Percentiles rank a stretch among this genome's conserved stretches.
Conservation (phyloP, 345 rosid genomes). For the Eucalyptus globulus region DNA sequence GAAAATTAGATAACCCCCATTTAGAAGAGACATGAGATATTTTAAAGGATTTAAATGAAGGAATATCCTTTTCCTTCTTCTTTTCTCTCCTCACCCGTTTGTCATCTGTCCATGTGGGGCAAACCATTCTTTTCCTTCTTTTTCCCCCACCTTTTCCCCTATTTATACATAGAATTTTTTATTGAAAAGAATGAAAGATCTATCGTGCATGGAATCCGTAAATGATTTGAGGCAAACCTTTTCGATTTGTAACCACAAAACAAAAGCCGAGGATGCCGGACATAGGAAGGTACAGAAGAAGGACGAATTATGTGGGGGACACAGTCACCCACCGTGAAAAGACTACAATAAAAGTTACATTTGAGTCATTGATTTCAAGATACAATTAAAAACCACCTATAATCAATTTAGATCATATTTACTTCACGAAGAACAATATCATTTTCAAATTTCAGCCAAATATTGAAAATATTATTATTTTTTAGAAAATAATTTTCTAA, state of each 20-base stretch:
- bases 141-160: background rate
- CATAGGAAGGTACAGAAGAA: background rate
- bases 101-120: background rate
- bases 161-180: background rate
- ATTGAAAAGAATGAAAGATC: background rate
- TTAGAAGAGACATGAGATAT: background rate
- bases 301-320: background rate
- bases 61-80: background rate
- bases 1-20: background rate
- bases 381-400: background rate
- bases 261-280: background rate
- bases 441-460: too few relatives aligned
- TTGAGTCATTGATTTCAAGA: background rate
- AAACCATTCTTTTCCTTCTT: background rate
- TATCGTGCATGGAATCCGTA: background rate
- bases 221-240: background rate
- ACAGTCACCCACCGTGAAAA: background rate
- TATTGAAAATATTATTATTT: fast-evolving
- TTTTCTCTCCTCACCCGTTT: background rate
- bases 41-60: background rate
- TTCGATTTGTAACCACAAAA: background rate
- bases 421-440: too few relatives aligned
- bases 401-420: background rate
- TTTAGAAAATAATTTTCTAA: fast-evolving
- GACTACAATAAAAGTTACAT: background rate